Base-by-base conservation (phyloP, 805 yeast genomes). In the Myxozyma monticola region DNA sequence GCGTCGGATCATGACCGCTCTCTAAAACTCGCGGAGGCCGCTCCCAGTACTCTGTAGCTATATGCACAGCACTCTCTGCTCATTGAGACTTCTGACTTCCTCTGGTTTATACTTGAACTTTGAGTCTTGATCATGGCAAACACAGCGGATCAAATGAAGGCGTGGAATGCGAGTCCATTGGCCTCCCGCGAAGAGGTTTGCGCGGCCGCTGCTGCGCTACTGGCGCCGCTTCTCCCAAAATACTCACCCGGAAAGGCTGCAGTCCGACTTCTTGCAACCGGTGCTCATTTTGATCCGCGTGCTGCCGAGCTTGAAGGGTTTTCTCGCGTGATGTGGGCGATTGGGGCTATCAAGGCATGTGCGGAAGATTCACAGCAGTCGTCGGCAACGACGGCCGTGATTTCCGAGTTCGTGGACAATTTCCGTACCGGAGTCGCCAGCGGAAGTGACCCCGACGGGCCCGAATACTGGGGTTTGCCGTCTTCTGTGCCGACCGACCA, bases 311-410 rank as follows among this genome's bases (percentile, higher is more conserved):
- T 66, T 8, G 69, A 66, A 47, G 69, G 69, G 1, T 66, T 61
- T 35, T 59, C 67, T 4, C 48, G 70, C 22, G 64, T 67, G 0
- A 45, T 67, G 47, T 67, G 68, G 68, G 70, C 68, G 15, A 49
- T 65, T 25, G 68, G 62, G 2, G 65, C 69, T 2, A 55, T 50
- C 25, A 63, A 39, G 21, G 45, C 48, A 4, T 67, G 68, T 5
- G 63, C 63, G 53, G 55, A 60, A 15, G 56, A 65, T 36, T 56
- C 62, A 62, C 65, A 54, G 18, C 35, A 60, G 33, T 26, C 37
- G 7, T 33, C 35, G 3, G 36, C 38, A 17, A 38, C 26, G 2
- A 28, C 28, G 35, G 17, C 14, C 10, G 45, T 46, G 6, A 17
- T 46, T 3, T 26, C 29, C n/a, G 35, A 46, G 31, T 34, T 42